These are phyloP conservation scores for Ilex paraguariensis DNA, from an alignment of 305 asterid genomes.

Conservation along the genomic window DNA sequence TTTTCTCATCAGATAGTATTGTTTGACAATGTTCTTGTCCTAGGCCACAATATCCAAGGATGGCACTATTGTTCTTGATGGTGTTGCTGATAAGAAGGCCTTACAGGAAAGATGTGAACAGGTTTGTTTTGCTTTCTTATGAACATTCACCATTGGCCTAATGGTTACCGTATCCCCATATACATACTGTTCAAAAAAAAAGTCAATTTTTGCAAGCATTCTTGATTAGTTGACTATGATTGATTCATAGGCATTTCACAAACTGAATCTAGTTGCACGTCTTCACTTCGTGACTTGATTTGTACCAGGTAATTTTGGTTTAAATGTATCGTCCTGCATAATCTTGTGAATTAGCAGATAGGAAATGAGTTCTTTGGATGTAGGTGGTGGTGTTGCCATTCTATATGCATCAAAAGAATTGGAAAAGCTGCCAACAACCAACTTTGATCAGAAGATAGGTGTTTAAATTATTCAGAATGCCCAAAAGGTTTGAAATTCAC, in stretches of 20 bases:
- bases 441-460: slow-evolving; percentile 89
- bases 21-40: neutral
- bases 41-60: slow-evolving; percentile 35
- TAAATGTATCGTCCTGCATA: neutral
- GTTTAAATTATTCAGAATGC: slow-evolving; percentile 92
- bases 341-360: neutral
- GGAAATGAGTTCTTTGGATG: slow-evolving; percentile 1
- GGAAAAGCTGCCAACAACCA: slow-evolving; percentile 65
- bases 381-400: slow-evolving; percentile 91
- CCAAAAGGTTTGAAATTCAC: slow-evolving; percentile 45
- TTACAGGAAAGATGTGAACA: slow-evolving; percentile 51
- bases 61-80: slow-evolving; percentile 34
- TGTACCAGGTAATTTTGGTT: slow-evolving; percentile 49
- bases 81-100: slow-evolving; percentile 34
- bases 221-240: neutral
- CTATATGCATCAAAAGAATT: slow-evolving; percentile 77
- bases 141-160: neutral
- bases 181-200: too few species aligned
- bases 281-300: slow-evolving; percentile 21
- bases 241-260: neutral
- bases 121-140: slow-evolving; percentile 13
- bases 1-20: neutral
- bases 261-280: too few species aligned
- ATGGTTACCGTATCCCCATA: too few species aligned
- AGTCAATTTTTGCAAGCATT: neutral